These are phyloP conservation scores for Bromus sterilis DNA, from an alignment of 176 grass and related monocot genomes.

Conservation along the genomic window DNA sequence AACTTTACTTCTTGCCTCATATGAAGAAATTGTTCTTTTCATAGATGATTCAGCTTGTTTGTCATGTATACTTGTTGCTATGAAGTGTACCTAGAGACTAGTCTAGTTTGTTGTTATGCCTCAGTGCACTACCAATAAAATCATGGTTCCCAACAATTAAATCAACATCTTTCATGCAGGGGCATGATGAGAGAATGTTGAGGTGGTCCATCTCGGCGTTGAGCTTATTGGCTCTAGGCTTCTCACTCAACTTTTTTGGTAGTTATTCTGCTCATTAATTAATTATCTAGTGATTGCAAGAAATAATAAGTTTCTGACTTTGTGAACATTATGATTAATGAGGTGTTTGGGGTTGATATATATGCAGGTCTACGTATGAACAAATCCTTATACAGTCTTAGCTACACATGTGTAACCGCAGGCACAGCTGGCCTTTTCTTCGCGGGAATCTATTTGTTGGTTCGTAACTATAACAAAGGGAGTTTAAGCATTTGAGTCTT, in stretches of 20 bases:
- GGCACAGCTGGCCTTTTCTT: slow-evolving; percentile 61
- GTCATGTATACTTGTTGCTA: not conserved
- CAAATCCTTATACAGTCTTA: slow-evolving; percentile 69
- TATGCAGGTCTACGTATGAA: slow-evolving; percentile 60
- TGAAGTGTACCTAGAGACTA: not conserved
- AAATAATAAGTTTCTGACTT: not conserved
- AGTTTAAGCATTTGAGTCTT: not conserved
- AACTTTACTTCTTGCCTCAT: not conserved
- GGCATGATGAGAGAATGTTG: slow-evolving; percentile 40
- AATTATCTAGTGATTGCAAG: not conserved
- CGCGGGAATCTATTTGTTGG: slow-evolving; percentile 57
- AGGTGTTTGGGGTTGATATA: not conserved
- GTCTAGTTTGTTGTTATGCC: not conserved
- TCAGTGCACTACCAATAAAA: not conserved
- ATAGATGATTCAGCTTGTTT: not conserved
- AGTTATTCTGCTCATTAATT: not conserved
- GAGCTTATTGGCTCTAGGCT: slow-evolving; percentile 44
- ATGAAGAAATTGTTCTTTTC: not conserved
- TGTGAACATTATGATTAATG: not conserved
- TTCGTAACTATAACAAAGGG: not conserved
- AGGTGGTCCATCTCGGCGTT: slow-evolving; percentile 53
- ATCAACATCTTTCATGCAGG: slow-evolving; percentile 19
- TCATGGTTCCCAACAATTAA: not conserved
- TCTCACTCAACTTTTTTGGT: slow-evolving; percentile 60
- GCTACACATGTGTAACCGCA: slow-evolving; percentile 62